Evolutionary conservation across 192 early-diverging fungal genomes (phyloP).

Genomic region (Allomyces macrogynus): DNA sequence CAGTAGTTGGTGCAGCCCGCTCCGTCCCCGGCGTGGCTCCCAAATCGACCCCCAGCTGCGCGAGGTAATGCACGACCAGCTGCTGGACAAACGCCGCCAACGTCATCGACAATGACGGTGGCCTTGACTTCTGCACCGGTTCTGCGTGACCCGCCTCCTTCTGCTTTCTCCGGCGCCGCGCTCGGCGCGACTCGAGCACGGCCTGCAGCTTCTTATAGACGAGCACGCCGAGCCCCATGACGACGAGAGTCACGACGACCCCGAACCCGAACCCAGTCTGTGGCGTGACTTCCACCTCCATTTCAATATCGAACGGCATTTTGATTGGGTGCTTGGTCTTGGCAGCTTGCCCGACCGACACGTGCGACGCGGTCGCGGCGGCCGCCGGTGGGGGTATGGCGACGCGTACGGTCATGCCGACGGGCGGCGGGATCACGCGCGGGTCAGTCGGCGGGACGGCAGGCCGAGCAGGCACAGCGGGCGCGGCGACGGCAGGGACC

Average conservation of each 20-base stretch:
- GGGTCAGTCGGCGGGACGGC: not conserved
- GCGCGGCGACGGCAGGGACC: not conserved
- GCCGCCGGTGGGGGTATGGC: not conserved
- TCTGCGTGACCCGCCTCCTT: not conserved
- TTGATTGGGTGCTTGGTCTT: not conserved
- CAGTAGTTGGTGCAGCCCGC: too few species aligned
- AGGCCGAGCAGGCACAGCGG: not conserved
- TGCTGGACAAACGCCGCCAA: conserved; percentile 10
- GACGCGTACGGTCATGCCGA: not conserved
- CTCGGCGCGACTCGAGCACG: not conserved
- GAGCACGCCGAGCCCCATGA: not conserved
- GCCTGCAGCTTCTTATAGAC: not conserved
- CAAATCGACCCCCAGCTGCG: conserved; percentile 2
- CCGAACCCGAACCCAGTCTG: not conserved
- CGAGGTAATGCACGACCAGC: conserved; percentile 7
- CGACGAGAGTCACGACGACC: not conserved
- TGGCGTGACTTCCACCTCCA: not conserved
- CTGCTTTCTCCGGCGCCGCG: not conserved
- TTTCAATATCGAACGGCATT: not conserved
- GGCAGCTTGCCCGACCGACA: not conserved
- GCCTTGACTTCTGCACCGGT: not conserved
- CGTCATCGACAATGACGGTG: conserved; percentile 9
- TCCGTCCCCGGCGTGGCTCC: not conserved
- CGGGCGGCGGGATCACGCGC: not conserved
- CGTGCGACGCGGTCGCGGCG: not conserved